These are phyloP conservation scores for Cokeromyces recurvatus DNA, from an alignment of 371 early-diverging fungal genomes.

Conservation along the genomic window DNA sequence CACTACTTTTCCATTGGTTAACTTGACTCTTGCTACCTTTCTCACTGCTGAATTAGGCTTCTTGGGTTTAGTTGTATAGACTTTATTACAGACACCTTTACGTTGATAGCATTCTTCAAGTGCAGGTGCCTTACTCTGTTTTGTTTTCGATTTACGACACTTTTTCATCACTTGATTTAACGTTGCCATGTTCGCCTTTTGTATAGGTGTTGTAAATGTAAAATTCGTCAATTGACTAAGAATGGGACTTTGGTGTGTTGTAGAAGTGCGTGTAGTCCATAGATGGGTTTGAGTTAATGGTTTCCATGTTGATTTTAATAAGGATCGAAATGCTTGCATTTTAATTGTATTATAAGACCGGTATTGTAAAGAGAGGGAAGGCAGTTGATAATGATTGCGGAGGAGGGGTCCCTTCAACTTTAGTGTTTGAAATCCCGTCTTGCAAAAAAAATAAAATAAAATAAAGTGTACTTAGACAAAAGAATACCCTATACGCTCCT, in stretches of 20 bases:
- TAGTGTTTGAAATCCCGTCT: no score
- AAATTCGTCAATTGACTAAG: conserved; percentile 14
- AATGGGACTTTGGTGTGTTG: conserved; percentile 5
- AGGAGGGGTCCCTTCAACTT: neutral
- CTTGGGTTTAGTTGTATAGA: conserved; percentile 90
- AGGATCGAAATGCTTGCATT: conserved; percentile 29
- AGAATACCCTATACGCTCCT: no score
- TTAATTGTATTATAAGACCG: no score
- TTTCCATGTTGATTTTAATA: conserved; percentile 22
- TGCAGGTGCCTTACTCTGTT: conserved; percentile 79
- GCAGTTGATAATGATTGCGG: no score
- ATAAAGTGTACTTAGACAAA: no score
- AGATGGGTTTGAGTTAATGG: conserved; percentile 9
- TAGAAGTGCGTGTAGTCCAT: conserved; percentile 7
- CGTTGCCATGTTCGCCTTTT: conserved; percentile 72
- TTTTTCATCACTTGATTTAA: conserved; percentile 93
- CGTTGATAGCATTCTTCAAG: conserved; percentile 85
- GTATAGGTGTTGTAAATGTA: conserved; percentile 10
- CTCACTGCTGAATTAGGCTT: conserved; percentile 93
- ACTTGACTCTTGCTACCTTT: conserved; percentile 80
- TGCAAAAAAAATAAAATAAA: no score
- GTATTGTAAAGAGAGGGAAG: no score
- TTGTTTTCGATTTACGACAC: conserved; percentile 68
- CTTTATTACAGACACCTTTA: conserved; percentile 93
- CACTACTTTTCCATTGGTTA: conserved; percentile 85